Conservation (phyloP, 2,329 filamentous ascomycete genomes). For the Exserohilum rostratum region DNA sequence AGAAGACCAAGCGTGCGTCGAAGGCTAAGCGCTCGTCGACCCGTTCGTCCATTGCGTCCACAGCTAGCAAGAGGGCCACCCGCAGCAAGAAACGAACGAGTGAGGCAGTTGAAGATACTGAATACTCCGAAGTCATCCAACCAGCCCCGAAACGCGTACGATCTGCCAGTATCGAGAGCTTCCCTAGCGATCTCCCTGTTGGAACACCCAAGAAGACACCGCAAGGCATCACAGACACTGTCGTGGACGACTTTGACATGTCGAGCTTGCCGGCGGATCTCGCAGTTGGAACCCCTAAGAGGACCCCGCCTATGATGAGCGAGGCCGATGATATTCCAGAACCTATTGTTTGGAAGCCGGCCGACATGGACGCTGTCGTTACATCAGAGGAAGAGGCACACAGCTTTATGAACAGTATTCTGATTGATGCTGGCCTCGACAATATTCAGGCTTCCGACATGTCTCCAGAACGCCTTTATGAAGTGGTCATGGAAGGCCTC, state of each 20-base stretch:
- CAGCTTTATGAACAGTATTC: conserved; percentile 33
- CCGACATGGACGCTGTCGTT: conserved; percentile 78
- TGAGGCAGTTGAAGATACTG: conserved; percentile 17
- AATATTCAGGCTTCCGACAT: conserved; percentile 28
- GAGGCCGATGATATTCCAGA: conserved; percentile 20
- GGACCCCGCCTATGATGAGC: conserved; percentile 24
- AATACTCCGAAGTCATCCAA: conserved; percentile 1
- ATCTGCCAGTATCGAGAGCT: conserved; percentile 30
- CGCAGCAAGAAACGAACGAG: conserved; percentile 27
- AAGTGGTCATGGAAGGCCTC: conserved; percentile 63
- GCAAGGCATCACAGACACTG: conserved; percentile 14
- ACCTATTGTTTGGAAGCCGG: conserved; percentile 67
- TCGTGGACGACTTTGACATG: conserved; percentile 17
- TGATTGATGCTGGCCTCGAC: conserved; percentile 41
- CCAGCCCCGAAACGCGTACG: conserved; percentile 22
- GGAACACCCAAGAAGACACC: conserved; percentile 33
- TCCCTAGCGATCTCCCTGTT: conserved; percentile 24
- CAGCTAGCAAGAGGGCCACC: conserved; percentile 21
- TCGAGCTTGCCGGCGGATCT: conserved; percentile 25
- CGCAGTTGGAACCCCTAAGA: conserved; percentile 47
- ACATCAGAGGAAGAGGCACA: conserved; percentile 32
- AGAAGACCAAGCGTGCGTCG: conserved; percentile 37
- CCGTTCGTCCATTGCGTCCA: conserved; percentile 22
- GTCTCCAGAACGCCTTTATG: conserved; percentile 51
- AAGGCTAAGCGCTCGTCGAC: conserved; percentile 37